Base-by-base conservation (phyloP, 2,329 filamentous ascomycete genomes). In the Fusarium burgessii region DNA sequence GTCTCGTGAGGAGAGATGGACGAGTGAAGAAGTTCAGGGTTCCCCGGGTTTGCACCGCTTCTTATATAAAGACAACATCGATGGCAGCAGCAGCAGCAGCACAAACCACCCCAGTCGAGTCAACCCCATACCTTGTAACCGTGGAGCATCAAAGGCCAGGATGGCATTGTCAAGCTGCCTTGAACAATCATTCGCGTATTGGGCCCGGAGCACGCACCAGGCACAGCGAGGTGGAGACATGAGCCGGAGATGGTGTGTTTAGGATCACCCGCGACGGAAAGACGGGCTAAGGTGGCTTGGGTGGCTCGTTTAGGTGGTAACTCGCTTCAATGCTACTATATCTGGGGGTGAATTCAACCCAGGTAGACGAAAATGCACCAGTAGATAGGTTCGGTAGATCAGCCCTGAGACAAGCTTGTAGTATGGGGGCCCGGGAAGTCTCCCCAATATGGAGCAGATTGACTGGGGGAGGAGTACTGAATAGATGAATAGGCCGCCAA, bases 61-160 rank as follows among this genome's bases (percentile, higher is more conserved):
- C 72, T 77, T 77, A 77, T 77, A 77, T 77, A 77, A 62, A 50
- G 57, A 64, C 41, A 54, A 55, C 10, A 29, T 52, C 36, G 45
- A 20, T 20, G 50, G 60, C 14, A 65, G 46, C 29, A 43, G 45
- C 41, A 51, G 52, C 42, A 65, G 11, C 46, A 46, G 23, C 32
- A 27, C 23, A 23, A 40, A 27, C 8, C 32, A 47, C 62, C 60
- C 46, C 38, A 12, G 40, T 49, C 58, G 23, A 45, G 23, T 52
- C 43, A 33, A 59, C 58, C 64, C 56, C 47, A 35, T 20, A 49
- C 58, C 59, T 74, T 61, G 47, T 51, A 65, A 61, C 33, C 45
- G 25, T 61, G 27, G 60, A 68, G 36, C 27, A 56, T 29, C 47
- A 57, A 57, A 51, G 13, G n/a, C 36, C 27, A 32, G 35, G 27